These are phyloP conservation scores for Tilletia indica DNA, from an alignment of 1,284 basidiomycete genomes.

Conservation along the genomic window DNA sequence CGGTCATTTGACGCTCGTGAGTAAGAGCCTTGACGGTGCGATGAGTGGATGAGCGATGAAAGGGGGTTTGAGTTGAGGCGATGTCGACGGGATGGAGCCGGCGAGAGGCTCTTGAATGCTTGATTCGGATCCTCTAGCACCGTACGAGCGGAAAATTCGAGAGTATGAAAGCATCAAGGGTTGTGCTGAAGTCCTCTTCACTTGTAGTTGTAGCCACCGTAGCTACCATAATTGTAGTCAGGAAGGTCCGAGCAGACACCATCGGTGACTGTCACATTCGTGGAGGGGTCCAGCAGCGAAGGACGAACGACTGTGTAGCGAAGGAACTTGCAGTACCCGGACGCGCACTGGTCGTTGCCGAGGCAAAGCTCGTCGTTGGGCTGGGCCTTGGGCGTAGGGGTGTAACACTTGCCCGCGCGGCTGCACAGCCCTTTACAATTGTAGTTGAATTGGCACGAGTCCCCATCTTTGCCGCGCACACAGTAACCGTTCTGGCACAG, in stretches of 20 bases:
- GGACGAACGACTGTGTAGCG: not conserved
- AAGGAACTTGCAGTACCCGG: not conserved
- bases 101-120: too few relatives aligned
- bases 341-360: constrained; percentile 3
- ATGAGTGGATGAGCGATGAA: too few relatives aligned
- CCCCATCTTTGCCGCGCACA: not conserved
- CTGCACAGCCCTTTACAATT: not conserved
- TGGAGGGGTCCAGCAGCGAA: not conserved
- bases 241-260: not conserved
- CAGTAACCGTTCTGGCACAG: constrained; percentile 9
- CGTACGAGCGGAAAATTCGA: too few relatives aligned
- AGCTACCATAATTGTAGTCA: too few relatives aligned
- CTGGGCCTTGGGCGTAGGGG: constrained; percentile 5
- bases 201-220: too few relatives aligned
- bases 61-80: too few relatives aligned
- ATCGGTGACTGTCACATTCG: not conserved
- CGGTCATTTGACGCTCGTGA: too few relatives aligned
- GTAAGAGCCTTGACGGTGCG: too few relatives aligned
- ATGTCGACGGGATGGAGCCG: too few relatives aligned
- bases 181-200: too few relatives aligned
- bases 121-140: too few relatives aligned
- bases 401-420: not conserved
- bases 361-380: not conserved
- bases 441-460: constrained; percentile 3
- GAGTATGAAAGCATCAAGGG: too few relatives aligned